phyloP scores from a whole-genome alignment of 495 filamentous ascomycete genomes.

The Xylaria longipes region DNA sequence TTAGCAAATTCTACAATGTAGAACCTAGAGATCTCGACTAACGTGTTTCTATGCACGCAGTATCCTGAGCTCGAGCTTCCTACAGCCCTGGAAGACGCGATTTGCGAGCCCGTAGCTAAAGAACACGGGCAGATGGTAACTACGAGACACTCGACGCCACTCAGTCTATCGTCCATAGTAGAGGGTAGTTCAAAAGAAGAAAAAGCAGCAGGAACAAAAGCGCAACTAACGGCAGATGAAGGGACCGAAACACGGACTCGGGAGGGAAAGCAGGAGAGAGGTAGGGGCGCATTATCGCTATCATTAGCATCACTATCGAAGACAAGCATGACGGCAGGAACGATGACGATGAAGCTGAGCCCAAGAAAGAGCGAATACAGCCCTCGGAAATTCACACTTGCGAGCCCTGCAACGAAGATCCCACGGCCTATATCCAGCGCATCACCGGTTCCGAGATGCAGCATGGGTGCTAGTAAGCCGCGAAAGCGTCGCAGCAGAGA shows the following conservation, averaged over 20 bases:
- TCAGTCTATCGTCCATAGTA: neutral
- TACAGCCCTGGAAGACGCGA: slow-evolving; percentile 32
- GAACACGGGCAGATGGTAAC: slow-evolving; percentile 21
- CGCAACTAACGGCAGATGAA: neutral
- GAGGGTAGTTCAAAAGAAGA: neutral
- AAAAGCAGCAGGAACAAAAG: neutral
- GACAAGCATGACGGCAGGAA: neutral
- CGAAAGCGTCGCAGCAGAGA: slow-evolving; percentile 3
- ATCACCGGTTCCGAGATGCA: slow-evolving; percentile 5
- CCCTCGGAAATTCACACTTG: neutral
- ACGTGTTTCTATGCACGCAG: too few species aligned
- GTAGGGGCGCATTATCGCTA: neutral
- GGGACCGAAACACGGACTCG: neutral
- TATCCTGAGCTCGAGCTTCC: slow-evolving; percentile 37
- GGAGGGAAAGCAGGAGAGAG: neutral
- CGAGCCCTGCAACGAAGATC: slow-evolving; percentile 12
- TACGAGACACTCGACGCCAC: neutral
- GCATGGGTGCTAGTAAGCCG: neutral
- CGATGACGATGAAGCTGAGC: neutral
- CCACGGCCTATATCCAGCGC: slow-evolving; percentile 7
- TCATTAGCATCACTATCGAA: neutral
- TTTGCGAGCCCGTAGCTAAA: slow-evolving; percentile 28
- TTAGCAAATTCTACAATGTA: too few species aligned
- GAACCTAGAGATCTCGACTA: too few species aligned
- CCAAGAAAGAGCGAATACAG: slow-evolving; percentile 6